These are phyloP conservation scores for Rhodotorula kratochvilovae DNA, from an alignment of 768 basidiomycete genomes.

Conservation along the genomic window DNA sequence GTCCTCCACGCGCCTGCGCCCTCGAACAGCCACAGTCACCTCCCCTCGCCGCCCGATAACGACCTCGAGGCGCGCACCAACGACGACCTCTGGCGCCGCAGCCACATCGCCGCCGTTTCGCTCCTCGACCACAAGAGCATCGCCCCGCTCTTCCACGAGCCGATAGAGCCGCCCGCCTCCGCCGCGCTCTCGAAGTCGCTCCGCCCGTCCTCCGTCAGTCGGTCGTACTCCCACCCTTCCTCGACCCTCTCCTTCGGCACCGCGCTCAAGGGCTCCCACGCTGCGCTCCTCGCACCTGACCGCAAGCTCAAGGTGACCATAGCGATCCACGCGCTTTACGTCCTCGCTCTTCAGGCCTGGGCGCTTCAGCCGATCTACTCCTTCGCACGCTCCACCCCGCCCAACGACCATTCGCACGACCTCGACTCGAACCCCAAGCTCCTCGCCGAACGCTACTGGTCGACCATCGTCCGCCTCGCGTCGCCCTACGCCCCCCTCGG, in stretches of 20 bases:
- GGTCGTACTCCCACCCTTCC: constrained; percentile 29
- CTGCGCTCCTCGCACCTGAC: neutral
- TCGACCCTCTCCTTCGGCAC: neutral
- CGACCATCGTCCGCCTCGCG: constrained; percentile 7
- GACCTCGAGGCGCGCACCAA: neutral
- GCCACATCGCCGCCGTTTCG: neutral
- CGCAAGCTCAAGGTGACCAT: constrained; percentile 20
- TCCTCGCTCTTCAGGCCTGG: constrained; percentile 26
- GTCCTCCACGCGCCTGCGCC: constrained; percentile 13
- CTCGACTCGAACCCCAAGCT: neutral
- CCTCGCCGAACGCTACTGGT: constrained; percentile 12
- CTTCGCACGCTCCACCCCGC: neutral
- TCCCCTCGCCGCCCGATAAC: neutral
- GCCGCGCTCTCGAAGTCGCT: neutral
- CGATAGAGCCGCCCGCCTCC: neutral
- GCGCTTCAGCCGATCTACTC: neutral
- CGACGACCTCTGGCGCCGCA: constrained; percentile 9
- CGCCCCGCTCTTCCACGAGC: neutral
- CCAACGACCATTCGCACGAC: neutral
- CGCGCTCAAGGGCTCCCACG: neutral
- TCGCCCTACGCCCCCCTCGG: neutral
- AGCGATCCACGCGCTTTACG: constrained; percentile 29
- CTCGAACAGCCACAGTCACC: neutral
- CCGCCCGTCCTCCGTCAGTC: constrained; percentile 7
- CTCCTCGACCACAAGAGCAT: constrained; percentile 21